Base-by-base conservation (phyloP, 2,329 filamentous ascomycete genomes). In the Apiospora marii region DNA sequence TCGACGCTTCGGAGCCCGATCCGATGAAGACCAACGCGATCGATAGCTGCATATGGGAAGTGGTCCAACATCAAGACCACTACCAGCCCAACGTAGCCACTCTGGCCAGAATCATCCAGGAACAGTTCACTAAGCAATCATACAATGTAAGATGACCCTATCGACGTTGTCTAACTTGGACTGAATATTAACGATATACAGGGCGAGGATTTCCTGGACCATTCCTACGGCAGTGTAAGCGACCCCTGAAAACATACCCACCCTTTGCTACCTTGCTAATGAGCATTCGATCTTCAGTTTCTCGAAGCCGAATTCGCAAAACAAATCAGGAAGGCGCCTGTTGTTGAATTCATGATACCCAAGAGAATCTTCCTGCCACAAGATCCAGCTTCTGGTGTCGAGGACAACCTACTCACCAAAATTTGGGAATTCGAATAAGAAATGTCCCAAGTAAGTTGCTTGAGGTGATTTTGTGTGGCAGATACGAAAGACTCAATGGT, bases 31-130 rank as follows among this genome's bases (percentile, higher is more conserved):
- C 95, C 0, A 83, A 88, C 51, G 96, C 97, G 24, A 94, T 99
- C 73, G 95, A 98, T 72, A 98, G 94, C 82, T 95, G 93, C 81
- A 84, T 99, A 64, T 99, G 96, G 97, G 96, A 99, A 82, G 88
- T 99, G 70, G 93, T 97, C 73, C 95, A 94, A 73, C 85, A 98
- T 72, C 94, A 97, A 82, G 92, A 91, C 0, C 97, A 99, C 82
- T 98, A 97, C 82, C 96, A 99, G 80, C 96, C 97, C 19, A 99
- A 98, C 77, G 94, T 99, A 34, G 95, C 96, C 0, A 96, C 95
- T 3, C 91, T 99, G 76, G 93, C 95, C 64, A 96, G 95, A 83
- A 98, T 99, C 75, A 91, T 99, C 72, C 94, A 94, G 2, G 95
- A 98, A 83, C 96, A 98, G 81, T 99, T 98, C 82, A 99, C 96